A percentile compares a stretch with the other conserved stretches of the same genome.
These are phyloP conservation scores for Phaffomyces antillensis DNA, from an alignment of 805 yeast genomes.

Conservation along the genomic window DNA sequence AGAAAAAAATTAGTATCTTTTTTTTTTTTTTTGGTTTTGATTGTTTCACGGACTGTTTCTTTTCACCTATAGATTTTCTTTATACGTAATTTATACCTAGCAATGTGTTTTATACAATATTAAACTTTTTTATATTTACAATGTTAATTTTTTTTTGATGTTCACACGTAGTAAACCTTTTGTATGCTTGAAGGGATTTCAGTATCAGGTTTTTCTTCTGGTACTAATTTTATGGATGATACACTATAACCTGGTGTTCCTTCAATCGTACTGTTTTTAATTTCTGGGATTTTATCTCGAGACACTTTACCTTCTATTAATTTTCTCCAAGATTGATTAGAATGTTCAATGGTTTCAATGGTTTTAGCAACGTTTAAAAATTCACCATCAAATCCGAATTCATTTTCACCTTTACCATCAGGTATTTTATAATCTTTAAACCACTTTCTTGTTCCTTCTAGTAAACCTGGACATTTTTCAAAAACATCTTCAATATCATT, in stretches of 20 bases:
- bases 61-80: too few relatives aligned
- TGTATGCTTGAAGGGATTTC: conserved; percentile 34
- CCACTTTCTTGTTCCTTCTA: conserved; percentile 68
- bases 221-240: conserved; percentile 19
- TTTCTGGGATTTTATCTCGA: conserved; percentile 27
- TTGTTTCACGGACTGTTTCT: too few relatives aligned
- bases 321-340: conserved; percentile 61
- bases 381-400: conserved; percentile 68
- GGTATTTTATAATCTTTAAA: conserved; percentile 80
- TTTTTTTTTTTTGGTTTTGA: background rate
- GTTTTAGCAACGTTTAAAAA: conserved; percentile 55
- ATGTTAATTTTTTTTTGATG: background rate
- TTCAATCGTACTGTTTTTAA: conserved; percentile 51
- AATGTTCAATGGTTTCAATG: conserved; percentile 50
- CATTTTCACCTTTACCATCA: conserved; percentile 69
- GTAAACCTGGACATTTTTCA: conserved; percentile 58
- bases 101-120: background rate
- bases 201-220: conserved; percentile 23
- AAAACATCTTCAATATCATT: conserved; percentile 65
- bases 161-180: conserved; percentile 26
- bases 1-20: background rate
- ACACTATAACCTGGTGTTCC: conserved; percentile 40
- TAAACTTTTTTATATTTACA: background rate
- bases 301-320: conserved; percentile 39
- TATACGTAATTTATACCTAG: background rate